Conservation (phyloP, 2,329 filamentous ascomycete species). For the Akanthomyces dipterigenus region DNA sequence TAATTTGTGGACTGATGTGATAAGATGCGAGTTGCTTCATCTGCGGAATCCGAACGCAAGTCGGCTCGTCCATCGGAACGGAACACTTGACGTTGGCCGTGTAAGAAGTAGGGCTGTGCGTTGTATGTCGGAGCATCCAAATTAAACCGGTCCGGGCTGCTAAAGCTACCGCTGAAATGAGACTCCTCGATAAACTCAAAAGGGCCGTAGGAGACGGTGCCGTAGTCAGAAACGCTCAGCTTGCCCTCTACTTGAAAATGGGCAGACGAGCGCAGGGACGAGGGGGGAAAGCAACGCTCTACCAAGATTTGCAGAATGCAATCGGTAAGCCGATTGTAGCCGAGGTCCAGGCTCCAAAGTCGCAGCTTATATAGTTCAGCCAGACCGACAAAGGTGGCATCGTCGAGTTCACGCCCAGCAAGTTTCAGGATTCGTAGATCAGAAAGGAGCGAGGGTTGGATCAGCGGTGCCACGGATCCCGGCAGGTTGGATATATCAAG, state of each 20-base stretch:
- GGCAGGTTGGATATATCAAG: slow-evolving; percentile 46
- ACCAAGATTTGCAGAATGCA: slow-evolving; percentile 26
- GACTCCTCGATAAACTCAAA: slow-evolving; percentile 44
- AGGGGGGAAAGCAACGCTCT: slow-evolving; percentile 25
- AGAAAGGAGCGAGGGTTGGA: slow-evolving; percentile 32
- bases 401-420: slow-evolving; percentile 39
- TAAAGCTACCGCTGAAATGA: slow-evolving; percentile 34
- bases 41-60: slow-evolving; percentile 22
- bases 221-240: slow-evolving; percentile 24
- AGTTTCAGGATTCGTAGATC: slow-evolving; percentile 47
- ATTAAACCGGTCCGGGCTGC: slow-evolving; percentile 40
- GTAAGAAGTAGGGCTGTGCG: slow-evolving; percentile 17
- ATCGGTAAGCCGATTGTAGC: slow-evolving; percentile 46
- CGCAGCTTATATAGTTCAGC: slow-evolving; percentile 28
- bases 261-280: slow-evolving; percentile 27
- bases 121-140: slow-evolving; percentile 41
- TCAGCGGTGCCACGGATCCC: slow-evolving; percentile 34
- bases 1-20: slow-evolving; percentile 19
- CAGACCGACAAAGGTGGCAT: slow-evolving; percentile 25
- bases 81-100: slow-evolving; percentile 17
- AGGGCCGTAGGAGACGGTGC: slow-evolving; percentile 30
- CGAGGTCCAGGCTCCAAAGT: slow-evolving; percentile 53
- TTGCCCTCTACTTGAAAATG: slow-evolving; percentile 41
- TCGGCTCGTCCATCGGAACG: slow-evolving; percentile 26
- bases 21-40: slow-evolving; percentile 20